Conservation (phyloP, 495 filamentous ascomycete species). For the Staphylotrichum tortipilum region DNA sequence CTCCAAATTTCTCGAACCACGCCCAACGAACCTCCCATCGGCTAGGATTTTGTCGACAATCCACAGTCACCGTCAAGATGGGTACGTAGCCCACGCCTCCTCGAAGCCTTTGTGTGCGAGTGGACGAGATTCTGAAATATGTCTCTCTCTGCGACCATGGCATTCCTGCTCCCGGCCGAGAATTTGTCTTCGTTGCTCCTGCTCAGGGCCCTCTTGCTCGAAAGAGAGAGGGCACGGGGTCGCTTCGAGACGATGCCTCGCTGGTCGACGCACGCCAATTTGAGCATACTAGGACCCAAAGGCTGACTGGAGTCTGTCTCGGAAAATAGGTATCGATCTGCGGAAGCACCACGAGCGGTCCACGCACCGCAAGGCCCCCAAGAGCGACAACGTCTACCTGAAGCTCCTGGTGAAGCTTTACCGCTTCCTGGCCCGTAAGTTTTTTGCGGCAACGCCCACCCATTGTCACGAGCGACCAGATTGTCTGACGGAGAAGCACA, state of each 20-base stretch:
- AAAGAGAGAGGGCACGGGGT: background rate
- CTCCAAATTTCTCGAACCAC: slow-evolving; percentile 10
- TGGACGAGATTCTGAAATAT: slow-evolving; percentile 28
- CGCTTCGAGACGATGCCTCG: slow-evolving; percentile 14
- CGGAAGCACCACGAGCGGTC: slow-evolving; percentile 75
- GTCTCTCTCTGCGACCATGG: slow-evolving; percentile 32
- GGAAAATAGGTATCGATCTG: slow-evolving; percentile 56
- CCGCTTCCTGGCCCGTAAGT: slow-evolving; percentile 94
- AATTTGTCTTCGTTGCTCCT: slow-evolving; percentile 3
- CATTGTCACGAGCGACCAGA: background rate
- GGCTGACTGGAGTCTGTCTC: slow-evolving; percentile 43
- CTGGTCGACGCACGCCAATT: slow-evolving; percentile 21
- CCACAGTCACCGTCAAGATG: slow-evolving; percentile 40
- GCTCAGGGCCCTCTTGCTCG: background rate
- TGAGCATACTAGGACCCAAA: slow-evolving; percentile 43
- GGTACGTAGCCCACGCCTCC: slow-evolving; percentile 34
- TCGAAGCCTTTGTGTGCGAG: slow-evolving; percentile 36
- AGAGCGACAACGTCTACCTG: slow-evolving; percentile 96
- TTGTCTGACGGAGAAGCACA: background rate
- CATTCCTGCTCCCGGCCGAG: slow-evolving; percentile 23
- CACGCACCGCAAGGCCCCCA: slow-evolving; percentile 88
- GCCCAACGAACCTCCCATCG: slow-evolving; percentile 32
- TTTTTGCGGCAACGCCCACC: background rate
- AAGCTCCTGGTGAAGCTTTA: slow-evolving; percentile 98
- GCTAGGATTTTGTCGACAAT: slow-evolving; percentile 31